Evolutionary conservation across 2,329 filamentous ascomycete species (phyloP).

Genomic region (Penicillium freii): DNA sequence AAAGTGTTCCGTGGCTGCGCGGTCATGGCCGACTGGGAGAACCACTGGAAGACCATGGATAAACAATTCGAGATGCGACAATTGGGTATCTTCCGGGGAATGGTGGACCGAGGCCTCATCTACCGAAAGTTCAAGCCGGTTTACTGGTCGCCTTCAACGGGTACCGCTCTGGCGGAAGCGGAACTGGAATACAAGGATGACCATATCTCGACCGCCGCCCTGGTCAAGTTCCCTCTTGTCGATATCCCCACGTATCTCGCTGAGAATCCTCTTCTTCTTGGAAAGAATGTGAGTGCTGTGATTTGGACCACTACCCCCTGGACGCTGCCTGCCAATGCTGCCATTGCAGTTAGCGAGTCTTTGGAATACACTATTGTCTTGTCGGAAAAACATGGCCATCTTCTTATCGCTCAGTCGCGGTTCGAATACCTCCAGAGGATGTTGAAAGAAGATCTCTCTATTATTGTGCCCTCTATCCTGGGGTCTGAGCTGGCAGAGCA

Average conservation of each 20-base stretch:
- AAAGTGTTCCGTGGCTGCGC: slow-evolving; percentile 59
- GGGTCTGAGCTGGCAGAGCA: slow-evolving; percentile 64
- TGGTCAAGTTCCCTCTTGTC: slow-evolving; percentile 71
- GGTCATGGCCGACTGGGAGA: slow-evolving; percentile 65
- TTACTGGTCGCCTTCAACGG: slow-evolving; percentile 65
- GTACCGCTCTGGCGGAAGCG: slow-evolving; percentile 62
- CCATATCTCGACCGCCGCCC: slow-evolving; percentile 59
- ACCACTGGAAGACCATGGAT: slow-evolving; percentile 63
- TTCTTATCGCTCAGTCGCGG: slow-evolving; percentile 71
- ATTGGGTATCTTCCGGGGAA: slow-evolving; percentile 58
- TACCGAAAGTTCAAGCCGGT: slow-evolving; percentile 63
- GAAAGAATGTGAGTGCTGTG: slow-evolving; percentile 66
- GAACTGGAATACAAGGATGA: slow-evolving; percentile 65
- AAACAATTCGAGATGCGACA: slow-evolving; percentile 61
- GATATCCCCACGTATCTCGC: slow-evolving; percentile 47
- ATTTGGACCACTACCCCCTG: slow-evolving; percentile 99
- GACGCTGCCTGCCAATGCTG: slow-evolving; percentile 91
- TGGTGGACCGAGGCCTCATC: slow-evolving; percentile 62
- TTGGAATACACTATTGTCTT: slow-evolving; percentile 70
- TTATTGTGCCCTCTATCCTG: slow-evolving; percentile 57
- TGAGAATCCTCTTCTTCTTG: slow-evolving; percentile 41
- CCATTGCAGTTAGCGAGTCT: slow-evolving; percentile 75
- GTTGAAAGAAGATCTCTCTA: slow-evolving; percentile 50
- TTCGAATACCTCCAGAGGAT: slow-evolving; percentile 57
- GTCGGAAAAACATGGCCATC: slow-evolving; percentile 54